Conservation (phyloP, 2,329 filamentous ascomycete genomes). For the Aureobasidium sp. region DNA sequence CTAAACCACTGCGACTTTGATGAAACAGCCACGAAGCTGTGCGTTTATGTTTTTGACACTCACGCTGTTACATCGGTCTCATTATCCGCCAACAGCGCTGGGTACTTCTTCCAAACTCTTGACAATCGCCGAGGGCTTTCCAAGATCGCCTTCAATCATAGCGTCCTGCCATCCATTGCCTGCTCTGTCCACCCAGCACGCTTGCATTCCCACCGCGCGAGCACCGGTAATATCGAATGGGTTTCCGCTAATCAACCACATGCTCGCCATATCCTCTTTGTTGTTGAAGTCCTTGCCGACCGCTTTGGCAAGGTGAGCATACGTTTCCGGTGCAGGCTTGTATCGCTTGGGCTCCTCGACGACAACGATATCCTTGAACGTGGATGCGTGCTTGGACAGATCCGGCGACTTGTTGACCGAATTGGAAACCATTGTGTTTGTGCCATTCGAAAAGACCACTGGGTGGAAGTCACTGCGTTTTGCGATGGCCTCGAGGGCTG, state of each 20-base stretch:
- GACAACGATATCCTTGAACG: conserved; percentile 50
- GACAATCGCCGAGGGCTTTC: conserved; percentile 46
- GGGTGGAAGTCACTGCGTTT: conserved; percentile 37
- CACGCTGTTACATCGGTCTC: background rate
- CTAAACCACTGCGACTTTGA: conserved; percentile 13
- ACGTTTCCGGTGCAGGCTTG: conserved; percentile 57
- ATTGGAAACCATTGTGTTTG: conserved; percentile 50
- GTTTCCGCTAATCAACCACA: conserved; percentile 65
- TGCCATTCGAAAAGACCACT: conserved; percentile 65
- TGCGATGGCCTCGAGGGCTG: conserved; percentile 43
- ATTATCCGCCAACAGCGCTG: conserved; percentile 24
- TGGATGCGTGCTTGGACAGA: conserved; percentile 38
- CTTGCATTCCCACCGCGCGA: conserved; percentile 49
- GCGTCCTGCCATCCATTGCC: conserved; percentile 57
- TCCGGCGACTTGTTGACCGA: conserved; percentile 51
- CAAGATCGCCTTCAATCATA: conserved; percentile 37
- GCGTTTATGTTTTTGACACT: background rate
- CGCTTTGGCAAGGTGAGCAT: conserved; percentile 48
- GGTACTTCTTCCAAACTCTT: conserved; percentile 51
- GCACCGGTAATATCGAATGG: conserved; percentile 66
- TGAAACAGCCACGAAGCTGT: background rate
- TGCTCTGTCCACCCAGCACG: conserved; percentile 58
- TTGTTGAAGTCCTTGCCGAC: conserved; percentile 35
- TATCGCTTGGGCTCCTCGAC: conserved; percentile 52
- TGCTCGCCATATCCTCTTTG: conserved; percentile 35